Conservation (phyloP, 2,329 filamentous ascomycete species). For the Colletotrichum lentis region DNA sequence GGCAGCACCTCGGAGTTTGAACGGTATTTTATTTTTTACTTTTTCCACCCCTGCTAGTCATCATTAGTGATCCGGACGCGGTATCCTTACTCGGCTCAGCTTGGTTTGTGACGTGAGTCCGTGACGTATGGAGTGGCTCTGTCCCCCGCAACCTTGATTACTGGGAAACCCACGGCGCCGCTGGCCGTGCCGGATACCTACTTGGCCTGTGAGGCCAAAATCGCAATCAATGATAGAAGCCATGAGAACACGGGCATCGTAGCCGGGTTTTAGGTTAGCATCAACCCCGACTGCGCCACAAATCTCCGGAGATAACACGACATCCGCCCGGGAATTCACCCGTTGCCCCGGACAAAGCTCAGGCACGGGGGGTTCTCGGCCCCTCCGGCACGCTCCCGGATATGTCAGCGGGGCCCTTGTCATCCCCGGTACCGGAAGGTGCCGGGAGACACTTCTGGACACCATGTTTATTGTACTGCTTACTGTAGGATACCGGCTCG, state of each 20-base stretch:
- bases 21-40: background rate
- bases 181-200: background rate
- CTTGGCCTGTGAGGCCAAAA: background rate
- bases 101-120: slow-evolving; percentile 4
- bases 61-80: slow-evolving; percentile 1
- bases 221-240: too few relatives aligned
- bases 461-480: too few relatives aligned
- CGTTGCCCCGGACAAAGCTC: background rate
- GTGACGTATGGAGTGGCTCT: slow-evolving; percentile 25
- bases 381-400: slow-evolving; percentile 1
- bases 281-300: background rate
- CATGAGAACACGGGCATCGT: too few relatives aligned
- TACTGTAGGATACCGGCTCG: too few relatives aligned
- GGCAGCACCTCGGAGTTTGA: background rate
- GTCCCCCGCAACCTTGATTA: slow-evolving; percentile 27
- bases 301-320: background rate
- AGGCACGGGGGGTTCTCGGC: background rate
- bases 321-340: background rate
- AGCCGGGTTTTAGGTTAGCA: too few relatives aligned
- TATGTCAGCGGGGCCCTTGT: slow-evolving; percentile 5
- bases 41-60: slow-evolving; percentile 10
- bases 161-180: background rate
- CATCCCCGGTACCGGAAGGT: background rate
- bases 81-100: slow-evolving; percentile 11
- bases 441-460: background rate